Evolutionary conservation across 1,284 basidiomycete genomes (phyloP), one percentile per base, ranked within the genome.

Genomic region (Ustilago loliicola): DNA sequence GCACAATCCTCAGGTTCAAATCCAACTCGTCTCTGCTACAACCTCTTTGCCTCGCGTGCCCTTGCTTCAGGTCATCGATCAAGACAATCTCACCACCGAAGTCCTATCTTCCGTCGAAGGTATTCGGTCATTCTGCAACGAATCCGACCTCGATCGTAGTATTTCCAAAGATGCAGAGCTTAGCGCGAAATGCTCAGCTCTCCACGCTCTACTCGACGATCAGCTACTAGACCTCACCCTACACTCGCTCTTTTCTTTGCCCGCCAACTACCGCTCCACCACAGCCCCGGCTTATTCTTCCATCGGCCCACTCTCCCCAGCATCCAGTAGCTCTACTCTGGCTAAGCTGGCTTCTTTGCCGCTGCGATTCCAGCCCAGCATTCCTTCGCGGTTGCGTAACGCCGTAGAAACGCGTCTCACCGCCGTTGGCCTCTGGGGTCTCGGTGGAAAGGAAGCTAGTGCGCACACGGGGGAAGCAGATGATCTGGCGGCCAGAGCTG

Each of bases 241-340:
- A 29, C 81, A 83, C 61, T 75, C 81, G 29, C 73, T 83, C 3
- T 83, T 83, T 56, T 72, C 68, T 19, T 53, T 81, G n/a, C 80
- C 81, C 8, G 29, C 67, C 47, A 83, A 83, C 69, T 83, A 66
- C 23, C 72, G 79, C 23, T 45, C 72, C 8, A 76, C 79, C 21
- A 81, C 81, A 6, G 76, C 70, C 1, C 71, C 72, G 1, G 60
- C 71, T 0, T 79, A 79, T 15, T 67, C 77, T 3, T 42, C 67
- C 15, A 55, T 64, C 4, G 77, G 77, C 9, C 48, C 48, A 17
- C 23, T 29, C 21, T 45, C 53, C 7, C 17, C 21, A 17, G 19
- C 27, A 2, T 8, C 48, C 5, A 1, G 54, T 3, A 10, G 47
- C 3, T 54, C 61, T n/a, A 25, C 59, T 4, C 42, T 73, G 3